phyloP scores from a whole-genome alignment of 257 asterid genomes.

The Solanum dulcamara region DNA sequence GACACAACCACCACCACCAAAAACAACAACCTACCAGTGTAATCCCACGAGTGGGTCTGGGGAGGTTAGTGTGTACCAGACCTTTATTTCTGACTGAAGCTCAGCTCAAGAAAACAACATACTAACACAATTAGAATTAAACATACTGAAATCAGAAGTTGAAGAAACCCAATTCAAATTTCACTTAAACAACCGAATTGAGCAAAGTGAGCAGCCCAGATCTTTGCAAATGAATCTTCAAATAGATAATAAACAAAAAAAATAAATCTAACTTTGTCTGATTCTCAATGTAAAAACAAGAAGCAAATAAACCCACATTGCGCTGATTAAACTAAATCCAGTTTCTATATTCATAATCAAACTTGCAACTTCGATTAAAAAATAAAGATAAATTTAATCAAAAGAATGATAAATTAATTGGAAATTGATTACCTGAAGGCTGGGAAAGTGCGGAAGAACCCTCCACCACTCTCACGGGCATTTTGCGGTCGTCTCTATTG shows the following conservation, averaged over 20 bases:
- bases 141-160: neutral
- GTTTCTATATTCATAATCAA: neutral
- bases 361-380: neutral
- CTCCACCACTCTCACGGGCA: constrained; percentile 21
- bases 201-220: neutral
- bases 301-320: neutral
- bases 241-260: neutral
- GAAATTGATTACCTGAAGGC: constrained; percentile 6
- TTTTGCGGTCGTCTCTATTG: neutral
- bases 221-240: neutral
- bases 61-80: neutral
- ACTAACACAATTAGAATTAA: neutral
- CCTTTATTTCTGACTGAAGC: neutral
- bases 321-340: neutral
- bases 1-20: neutral
- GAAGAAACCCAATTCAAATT: neutral
- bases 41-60: neutral
- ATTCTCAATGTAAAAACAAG: neutral
- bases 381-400: neutral
- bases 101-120: neutral
- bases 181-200: neutral
- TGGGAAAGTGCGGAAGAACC: constrained; percentile 10
- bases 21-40: neutral
- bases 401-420: neutral
- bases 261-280: neutral